Evolutionary conservation across 345 rosid genomes (phyloP).

Genomic region (Nephelium lappaceum): DNA sequence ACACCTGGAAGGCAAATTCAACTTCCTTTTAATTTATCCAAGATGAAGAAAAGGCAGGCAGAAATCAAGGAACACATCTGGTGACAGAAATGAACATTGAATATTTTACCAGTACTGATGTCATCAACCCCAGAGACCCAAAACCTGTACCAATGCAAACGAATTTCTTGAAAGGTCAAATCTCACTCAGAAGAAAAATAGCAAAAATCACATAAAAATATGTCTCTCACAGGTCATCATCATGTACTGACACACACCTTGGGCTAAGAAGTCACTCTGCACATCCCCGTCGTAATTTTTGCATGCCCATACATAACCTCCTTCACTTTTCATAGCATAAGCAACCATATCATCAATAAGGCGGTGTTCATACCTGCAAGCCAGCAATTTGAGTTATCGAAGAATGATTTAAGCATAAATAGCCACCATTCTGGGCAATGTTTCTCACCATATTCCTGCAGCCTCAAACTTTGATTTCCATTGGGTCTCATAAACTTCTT

Average conservation of each 20-base stretch:
- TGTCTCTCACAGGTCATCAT: not conserved
- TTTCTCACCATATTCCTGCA: slow-evolving; percentile 79
- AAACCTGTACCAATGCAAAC: slow-evolving; percentile 55
- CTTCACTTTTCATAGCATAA: slow-evolving; percentile 87
- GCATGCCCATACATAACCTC: slow-evolving; percentile 99
- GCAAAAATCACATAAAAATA: no score
- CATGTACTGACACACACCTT: slow-evolving; percentile 51
- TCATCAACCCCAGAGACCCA: slow-evolving; percentile 98
- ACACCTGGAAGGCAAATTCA: slow-evolving; percentile 52
- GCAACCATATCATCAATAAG: slow-evolving; percentile 99
- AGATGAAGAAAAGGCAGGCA: not conserved
- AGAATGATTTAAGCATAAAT: slow-evolving; percentile 14
- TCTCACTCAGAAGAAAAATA: not conserved
- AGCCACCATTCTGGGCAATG: slow-evolving; percentile 16
- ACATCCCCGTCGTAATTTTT: slow-evolving; percentile 98
- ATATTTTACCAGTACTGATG: slow-evolving; percentile 79
- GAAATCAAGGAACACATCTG: slow-evolving; percentile 8
- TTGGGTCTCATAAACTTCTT: slow-evolving; percentile 70
- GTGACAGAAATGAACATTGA: not conserved
- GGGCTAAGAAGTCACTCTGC: slow-evolving; percentile 97
- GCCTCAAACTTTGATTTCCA: slow-evolving; percentile 93
- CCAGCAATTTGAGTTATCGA: slow-evolving; percentile 15
- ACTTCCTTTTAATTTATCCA: not conserved
- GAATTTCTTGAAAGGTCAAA: slow-evolving; percentile 10
- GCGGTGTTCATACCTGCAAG: slow-evolving; percentile 89